Base-by-base conservation (phyloP, 805 yeast species). In the Lipomyces orientalis region DNA sequence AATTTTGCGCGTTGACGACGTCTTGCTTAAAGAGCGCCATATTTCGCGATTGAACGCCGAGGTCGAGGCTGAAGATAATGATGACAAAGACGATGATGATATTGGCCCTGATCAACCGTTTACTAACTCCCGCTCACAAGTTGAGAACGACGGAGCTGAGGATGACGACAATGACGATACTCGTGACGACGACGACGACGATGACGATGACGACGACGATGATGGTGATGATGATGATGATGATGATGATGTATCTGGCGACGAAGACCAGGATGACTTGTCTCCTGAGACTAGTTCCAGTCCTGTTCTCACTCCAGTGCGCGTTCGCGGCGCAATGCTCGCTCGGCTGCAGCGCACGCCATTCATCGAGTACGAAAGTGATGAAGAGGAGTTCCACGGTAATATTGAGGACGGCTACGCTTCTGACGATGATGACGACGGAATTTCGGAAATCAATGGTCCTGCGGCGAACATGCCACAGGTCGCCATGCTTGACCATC, bases 361-460 rank as follows among this genome's bases (percentile, higher is more conserved):
- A 1, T 37, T 59, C 19, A 54, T 66, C 22, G 69, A 66, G 33
- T 67, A 64, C 51, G 67, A 66, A 35, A 58, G 62, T 16, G 69
- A 62, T 16, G 56, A 60, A 19, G 60, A 58, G 37, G 60, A 39
- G 39, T 61, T 29, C 14, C 39, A 19, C 14, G 43, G 58, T 31
- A 59, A 68, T 16, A 39, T 69, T 14, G 71, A 68, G 33, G 71
- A 67, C 12, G 71, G 71, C 6, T 68, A 68, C 51, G 71, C 71
- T 4, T 68, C 71, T 0, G 71, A 68, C 29, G 69, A 67, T 33
- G 61, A 60, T 16, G 62, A 60, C 35, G 69, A 56, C n/a, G 60
- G 31, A 43, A n/a, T 25, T 22, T 52, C 57, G 5, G 61, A 63
- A 22, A 12, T 16, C 52, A 34, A 35, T 19, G 65, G 52, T 10